Conservation (phyloP, 331 rosid genomes). For the Arachis monticola region DNA sequence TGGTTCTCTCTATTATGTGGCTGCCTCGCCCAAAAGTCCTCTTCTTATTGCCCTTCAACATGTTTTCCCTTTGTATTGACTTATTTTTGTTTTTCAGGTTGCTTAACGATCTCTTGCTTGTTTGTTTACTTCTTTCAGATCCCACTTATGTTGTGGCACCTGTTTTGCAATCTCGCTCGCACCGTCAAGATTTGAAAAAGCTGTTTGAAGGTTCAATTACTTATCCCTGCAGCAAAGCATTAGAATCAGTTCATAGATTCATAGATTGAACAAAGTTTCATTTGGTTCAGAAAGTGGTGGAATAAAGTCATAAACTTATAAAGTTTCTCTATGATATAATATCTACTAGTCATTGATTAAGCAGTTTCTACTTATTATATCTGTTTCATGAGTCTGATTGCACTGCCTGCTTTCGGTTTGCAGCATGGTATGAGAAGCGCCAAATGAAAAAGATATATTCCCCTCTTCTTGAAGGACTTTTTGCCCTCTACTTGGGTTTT, state of each 20-base stretch:
- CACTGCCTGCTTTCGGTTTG: constrained; percentile 41
- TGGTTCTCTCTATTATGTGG: constrained; percentile 89
- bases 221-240: not conserved
- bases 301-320: not conserved
- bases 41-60: constrained; percentile 9
- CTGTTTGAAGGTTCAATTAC: constrained; percentile 77
- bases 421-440: constrained; percentile 95
- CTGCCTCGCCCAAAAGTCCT: constrained; percentile 94
- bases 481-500: constrained; percentile 94
- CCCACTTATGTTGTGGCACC: constrained; percentile 93
- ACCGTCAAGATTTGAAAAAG: constrained; percentile 79
- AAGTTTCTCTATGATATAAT: not conserved
- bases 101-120: constrained; percentile 39
- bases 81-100: constrained; percentile 26
- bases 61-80: constrained; percentile 31
- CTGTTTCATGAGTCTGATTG: constrained; percentile 6
- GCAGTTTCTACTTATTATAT: not conserved
- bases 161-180: constrained; percentile 74
- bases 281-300: constrained; percentile 20
- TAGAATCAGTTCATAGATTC: not conserved
- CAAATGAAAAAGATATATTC: constrained; percentile 95
- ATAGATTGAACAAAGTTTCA: not conserved
- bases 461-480: constrained; percentile 91
- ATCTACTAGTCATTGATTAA: not conserved
- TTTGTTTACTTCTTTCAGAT: constrained; percentile 57